Evolutionary conservation across 2,329 filamentous ascomycete species (phyloP).

Genomic region (Cercospora canescens): DNA sequence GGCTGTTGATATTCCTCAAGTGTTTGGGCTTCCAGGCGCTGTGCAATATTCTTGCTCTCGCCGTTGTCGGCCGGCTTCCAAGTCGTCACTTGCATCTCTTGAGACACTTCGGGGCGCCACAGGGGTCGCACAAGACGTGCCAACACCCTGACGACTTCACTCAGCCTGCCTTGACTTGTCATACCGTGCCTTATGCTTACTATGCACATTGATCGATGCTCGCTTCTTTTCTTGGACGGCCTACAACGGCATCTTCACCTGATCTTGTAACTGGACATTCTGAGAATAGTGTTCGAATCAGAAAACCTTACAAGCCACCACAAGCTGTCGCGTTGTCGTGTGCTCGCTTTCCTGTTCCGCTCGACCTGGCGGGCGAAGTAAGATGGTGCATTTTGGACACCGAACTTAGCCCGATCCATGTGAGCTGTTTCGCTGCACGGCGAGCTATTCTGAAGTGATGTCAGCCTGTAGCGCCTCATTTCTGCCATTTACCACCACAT

Average conservation of each 20-base stretch:
- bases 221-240: background rate
- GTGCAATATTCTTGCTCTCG: background rate
- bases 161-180: background rate
- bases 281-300: background rate
- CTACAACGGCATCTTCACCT: background rate
- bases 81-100: background rate
- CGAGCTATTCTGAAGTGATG: slow-evolving; percentile 4
- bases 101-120: slow-evolving; percentile 2
- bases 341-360: slow-evolving; percentile 24
- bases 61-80: background rate
- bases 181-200: background rate
- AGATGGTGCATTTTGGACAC: background rate
- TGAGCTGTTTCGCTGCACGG: slow-evolving; percentile 1
- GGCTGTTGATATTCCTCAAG: background rate
- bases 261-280: background rate
- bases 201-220: background rate
- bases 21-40: background rate
- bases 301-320: slow-evolving; percentile 18
- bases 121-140: slow-evolving; percentile 3
- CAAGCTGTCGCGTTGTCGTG: slow-evolving; percentile 41
- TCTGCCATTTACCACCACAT: slow-evolving; percentile 1
- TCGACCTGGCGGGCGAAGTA: background rate
- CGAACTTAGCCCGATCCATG: background rate
- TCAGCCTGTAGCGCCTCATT: slow-evolving; percentile 1
- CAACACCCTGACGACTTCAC: background rate